Evolutionary conservation across 2,329 filamentous ascomycete species (phyloP).

Genomic region (Trichoderma sp.): DNA sequence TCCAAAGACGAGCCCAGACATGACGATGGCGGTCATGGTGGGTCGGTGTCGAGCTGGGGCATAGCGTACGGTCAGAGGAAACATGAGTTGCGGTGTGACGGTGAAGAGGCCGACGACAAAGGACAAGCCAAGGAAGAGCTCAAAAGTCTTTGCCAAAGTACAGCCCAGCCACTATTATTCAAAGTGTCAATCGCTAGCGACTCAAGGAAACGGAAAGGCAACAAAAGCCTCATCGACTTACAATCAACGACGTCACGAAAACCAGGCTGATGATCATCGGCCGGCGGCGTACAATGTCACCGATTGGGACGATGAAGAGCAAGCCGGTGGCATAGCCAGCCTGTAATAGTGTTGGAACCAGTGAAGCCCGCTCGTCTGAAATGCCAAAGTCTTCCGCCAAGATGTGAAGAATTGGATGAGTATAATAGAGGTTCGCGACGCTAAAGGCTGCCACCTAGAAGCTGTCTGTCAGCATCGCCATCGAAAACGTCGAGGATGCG

Average conservation of each 20-base stretch:
- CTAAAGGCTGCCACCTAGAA: slow-evolving; percentile 52
- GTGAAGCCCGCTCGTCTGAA: slow-evolving; percentile 62
- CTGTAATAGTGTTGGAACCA: slow-evolving; percentile 73
- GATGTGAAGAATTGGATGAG: slow-evolving; percentile 73
- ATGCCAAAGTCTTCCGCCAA: slow-evolving; percentile 69
- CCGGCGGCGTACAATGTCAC: slow-evolving; percentile 65
- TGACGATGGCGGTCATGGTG: slow-evolving; percentile 68
- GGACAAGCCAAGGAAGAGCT: slow-evolving; percentile 11
- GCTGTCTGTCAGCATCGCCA: background rate
- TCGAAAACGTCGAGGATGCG: background rate
- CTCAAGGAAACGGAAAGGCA: background rate
- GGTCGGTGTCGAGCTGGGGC: slow-evolving; percentile 67
- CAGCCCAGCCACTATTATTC: slow-evolving; percentile 45
- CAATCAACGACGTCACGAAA: slow-evolving; percentile 64
- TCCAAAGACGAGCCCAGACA: slow-evolving; percentile 71
- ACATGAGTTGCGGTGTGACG: slow-evolving; percentile 58
- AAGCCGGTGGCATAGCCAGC: slow-evolving; percentile 74
- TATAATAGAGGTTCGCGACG: slow-evolving; percentile 80
- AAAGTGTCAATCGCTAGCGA: slow-evolving; percentile 28
- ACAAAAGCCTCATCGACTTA: slow-evolving; percentile 35
- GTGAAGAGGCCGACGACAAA: slow-evolving; percentile 19
- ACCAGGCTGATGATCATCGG: slow-evolving; percentile 67
- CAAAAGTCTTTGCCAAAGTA: slow-evolving; percentile 4
- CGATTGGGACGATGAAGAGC: slow-evolving; percentile 71
- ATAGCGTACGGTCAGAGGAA: slow-evolving; percentile 75